Conservation (phyloP, 805 yeast genomes). For the Teunomyces tritomae region DNA sequence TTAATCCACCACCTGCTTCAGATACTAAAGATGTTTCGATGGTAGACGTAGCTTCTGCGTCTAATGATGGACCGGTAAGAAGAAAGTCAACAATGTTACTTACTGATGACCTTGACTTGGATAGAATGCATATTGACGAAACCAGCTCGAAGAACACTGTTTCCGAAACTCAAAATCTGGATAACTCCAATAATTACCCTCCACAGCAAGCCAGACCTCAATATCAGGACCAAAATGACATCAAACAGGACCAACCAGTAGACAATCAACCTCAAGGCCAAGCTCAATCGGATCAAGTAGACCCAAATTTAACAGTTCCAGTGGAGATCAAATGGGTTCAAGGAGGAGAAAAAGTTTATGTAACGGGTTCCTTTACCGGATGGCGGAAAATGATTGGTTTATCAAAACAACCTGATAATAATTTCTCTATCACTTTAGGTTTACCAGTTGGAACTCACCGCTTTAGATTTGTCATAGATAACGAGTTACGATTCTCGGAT, state of each 20-base stretch:
- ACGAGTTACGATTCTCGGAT: slow-evolving; percentile 86
- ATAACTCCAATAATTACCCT: neutral
- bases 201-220: slow-evolving; percentile 8
- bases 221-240: slow-evolving; percentile 7
- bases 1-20: neutral
- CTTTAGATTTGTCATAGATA: slow-evolving; percentile 90
- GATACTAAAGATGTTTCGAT: slow-evolving; percentile 27
- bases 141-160: slow-evolving; percentile 19
- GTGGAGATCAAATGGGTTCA: slow-evolving; percentile 88
- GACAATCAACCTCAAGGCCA: slow-evolving; percentile 7
- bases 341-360: slow-evolving; percentile 94
- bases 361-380: slow-evolving; percentile 96
- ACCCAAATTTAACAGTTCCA: slow-evolving; percentile 38
- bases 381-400: slow-evolving; percentile 98
- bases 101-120: slow-evolving; percentile 63
- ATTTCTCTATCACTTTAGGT: slow-evolving; percentile 67
- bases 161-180: neutral
- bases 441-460: slow-evolving; percentile 90
- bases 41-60: slow-evolving; percentile 41
- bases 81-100: slow-evolving; percentile 71
- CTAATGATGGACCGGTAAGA: slow-evolving; percentile 33
- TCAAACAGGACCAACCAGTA: slow-evolving; percentile 8
- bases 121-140: slow-evolving; percentile 44
- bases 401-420: slow-evolving; percentile 50
- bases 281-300: slow-evolving; percentile 12